Percentiles rank a stretch among this genome's conserved stretches.
Conservation (phyloP, 495 filamentous ascomycete genomes). For the Penicillium egyptiacum region DNA sequence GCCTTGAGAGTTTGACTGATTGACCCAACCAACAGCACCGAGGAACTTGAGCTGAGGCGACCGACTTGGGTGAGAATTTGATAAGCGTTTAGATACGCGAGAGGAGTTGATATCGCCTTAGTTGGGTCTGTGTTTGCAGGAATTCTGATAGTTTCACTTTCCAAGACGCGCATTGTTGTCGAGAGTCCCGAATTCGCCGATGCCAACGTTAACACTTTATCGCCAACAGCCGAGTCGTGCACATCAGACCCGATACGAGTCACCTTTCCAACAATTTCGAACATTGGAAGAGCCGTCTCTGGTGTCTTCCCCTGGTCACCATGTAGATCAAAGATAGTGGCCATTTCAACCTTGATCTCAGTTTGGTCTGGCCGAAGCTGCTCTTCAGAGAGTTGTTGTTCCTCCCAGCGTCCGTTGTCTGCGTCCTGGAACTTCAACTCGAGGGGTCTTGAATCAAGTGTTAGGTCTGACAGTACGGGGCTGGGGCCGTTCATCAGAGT, state of each 20-base stretch:
- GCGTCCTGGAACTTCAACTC: conserved; percentile 16
- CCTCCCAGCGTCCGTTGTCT: conserved; percentile 18
- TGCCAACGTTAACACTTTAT: conserved; percentile 18
- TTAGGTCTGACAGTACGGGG: conserved; percentile 14
- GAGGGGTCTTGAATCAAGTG: conserved; percentile 14
- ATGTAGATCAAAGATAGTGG: conserved; percentile 18
- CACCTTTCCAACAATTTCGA: conserved; percentile 21
- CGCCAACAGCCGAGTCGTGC: conserved; percentile 19
- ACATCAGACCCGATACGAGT: conserved; percentile 18
- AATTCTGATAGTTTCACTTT: conserved; percentile 20
- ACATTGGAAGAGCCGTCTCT: conserved; percentile 19
- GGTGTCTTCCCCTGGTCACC: conserved; percentile 9
- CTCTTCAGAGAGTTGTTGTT: conserved; percentile 1
- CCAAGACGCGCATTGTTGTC: conserved; percentile 15
- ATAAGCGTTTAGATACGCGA: conserved; percentile 22
- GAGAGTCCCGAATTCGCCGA: conserved; percentile 13
- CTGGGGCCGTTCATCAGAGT: conserved; percentile 23
- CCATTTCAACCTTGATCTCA: conserved; percentile 23
- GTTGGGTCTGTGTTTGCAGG: conserved; percentile 11
- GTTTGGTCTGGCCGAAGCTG: conserved; percentile 15
- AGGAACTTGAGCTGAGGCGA: conserved; percentile 14
- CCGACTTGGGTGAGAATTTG: conserved; percentile 18
- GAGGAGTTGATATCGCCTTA: conserved; percentile 20
- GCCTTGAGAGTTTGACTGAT: conserved; percentile 22
- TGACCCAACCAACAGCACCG: conserved; percentile 21